Evolutionary conservation across 129 eudicot species (phyloP), one percentile per base, ranked within the genome.

Genomic region (Centella asiatica): DNA sequence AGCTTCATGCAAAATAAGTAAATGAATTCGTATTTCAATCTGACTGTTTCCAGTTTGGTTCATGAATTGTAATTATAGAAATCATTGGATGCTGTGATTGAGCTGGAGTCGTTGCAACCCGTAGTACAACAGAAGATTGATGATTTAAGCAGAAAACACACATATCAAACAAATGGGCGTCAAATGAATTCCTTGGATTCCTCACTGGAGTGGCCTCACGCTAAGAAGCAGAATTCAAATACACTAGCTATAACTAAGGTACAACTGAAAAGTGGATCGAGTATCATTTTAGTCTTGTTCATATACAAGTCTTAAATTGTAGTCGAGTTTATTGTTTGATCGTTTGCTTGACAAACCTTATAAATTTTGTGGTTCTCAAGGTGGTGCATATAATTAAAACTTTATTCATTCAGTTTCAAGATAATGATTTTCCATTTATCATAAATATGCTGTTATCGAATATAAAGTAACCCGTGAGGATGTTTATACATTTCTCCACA

Each of bases 41-140:
- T 66, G 46, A 65, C 57, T 50, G 31, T 45, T 42, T 36, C 50
- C 36, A 57, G 34, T 57, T 31, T 24, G 27, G 15, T 25, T 53
- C 40, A 22, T 18, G 10, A 50, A 53, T 57, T 58, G 36, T 51
- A 19, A 72, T 54, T 65, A 55, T 72, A 92, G 98, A 89, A 78
- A 82, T 65, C 76, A 77, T 50, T 79, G 57, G 65, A 72, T 57
- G 95, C 88, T 39, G 6, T 87, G 72, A 76, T 66, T 69, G 98
- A 92, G 85, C 78, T 84, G 76, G 98, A 92, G 79, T 76, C 37
- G 19, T 59, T 92, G 74, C 80, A 87, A 66, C 88, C 98, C 37
- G 76, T 74, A 64, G 98, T 92, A 25, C 64, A 64, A 62, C 71
- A 26, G 64, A 84, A 78, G 75, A 44, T 92, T 64, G 72, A 78